Evolutionary conservation across 768 basidiomycete genomes (phyloP).

Genomic region (Agrocybe pediades): DNA sequence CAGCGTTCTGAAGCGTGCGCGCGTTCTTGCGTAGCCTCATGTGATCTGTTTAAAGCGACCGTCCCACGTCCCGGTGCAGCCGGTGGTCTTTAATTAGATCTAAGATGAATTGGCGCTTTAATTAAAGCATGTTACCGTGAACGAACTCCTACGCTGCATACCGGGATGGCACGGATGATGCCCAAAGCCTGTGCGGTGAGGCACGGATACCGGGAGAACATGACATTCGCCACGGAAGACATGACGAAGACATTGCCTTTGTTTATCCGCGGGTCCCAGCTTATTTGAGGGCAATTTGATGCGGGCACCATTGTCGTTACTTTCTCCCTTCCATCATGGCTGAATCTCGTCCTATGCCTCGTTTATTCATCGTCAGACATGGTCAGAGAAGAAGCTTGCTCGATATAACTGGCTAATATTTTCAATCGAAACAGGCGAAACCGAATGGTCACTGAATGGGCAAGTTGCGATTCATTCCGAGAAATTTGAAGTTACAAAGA

Average conservation of each 20-base stretch:
- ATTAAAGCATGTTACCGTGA: too few species aligned
- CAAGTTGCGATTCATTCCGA: slow-evolving; percentile 30
- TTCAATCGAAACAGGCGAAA: slow-evolving; percentile 72
- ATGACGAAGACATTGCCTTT: neutral
- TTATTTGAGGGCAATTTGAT: slow-evolving; percentile 1
- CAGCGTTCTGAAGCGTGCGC: too few species aligned
- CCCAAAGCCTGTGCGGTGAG: neutral
- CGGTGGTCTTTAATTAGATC: neutral
- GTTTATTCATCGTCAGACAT: slow-evolving; percentile 80
- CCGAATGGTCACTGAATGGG: slow-evolving; percentile 93
- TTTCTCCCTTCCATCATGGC: slow-evolving; percentile 25
- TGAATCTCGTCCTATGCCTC: slow-evolving; percentile 56
- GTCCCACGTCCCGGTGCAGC: neutral
- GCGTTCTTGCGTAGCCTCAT: slow-evolving; percentile 2
- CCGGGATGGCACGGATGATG: neutral
- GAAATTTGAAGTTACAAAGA: neutral
- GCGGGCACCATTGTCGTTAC: neutral
- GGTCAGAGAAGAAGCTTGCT: slow-evolving; percentile 38
- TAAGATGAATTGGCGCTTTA: neutral
- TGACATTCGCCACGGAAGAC: neutral
- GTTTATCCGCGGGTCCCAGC: neutral
- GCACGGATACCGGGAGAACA: neutral
- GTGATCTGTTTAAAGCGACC: slow-evolving; percentile 3
- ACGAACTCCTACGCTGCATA: too few species aligned
- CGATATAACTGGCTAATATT: neutral